Percentiles rank a stretch among this genome's conserved stretches.
phyloP scores from a whole-genome alignment of 345 rosid genomes.

The Viola odorata region DNA sequence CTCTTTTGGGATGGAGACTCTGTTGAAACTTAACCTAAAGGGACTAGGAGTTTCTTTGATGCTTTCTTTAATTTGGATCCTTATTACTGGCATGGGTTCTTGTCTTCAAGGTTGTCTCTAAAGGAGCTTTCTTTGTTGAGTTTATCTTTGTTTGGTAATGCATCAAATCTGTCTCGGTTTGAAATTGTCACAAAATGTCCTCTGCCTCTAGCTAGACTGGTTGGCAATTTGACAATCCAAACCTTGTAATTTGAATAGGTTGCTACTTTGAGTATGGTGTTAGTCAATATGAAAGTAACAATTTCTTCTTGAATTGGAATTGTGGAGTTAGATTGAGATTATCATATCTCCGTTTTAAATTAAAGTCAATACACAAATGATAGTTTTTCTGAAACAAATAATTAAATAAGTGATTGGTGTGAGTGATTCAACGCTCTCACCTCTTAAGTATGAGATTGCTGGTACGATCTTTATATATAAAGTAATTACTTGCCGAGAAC shows the following conservation, averaged over 20 bases:
- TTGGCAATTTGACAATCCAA: slow-evolving; percentile 52
- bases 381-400: too few species aligned
- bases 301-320: too few species aligned
- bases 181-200: slow-evolving; percentile 62
- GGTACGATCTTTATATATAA: too few species aligned
- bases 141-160: slow-evolving; percentile 40
- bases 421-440: too few species aligned
- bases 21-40: slow-evolving; percentile 49
- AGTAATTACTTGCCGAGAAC: too few species aligned
- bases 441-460: too few species aligned
- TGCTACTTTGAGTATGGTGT: neutral
- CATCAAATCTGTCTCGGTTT: slow-evolving; percentile 40
- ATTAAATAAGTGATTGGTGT: too few species aligned
- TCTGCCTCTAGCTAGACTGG: slow-evolving; percentile 45
- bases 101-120: slow-evolving; percentile 50
- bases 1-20: slow-evolving; percentile 61
- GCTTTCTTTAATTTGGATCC: slow-evolving; percentile 61
- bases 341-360: too few species aligned
- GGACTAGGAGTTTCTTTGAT: slow-evolving; percentile 50
- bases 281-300: too few species aligned
- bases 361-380: too few species aligned
- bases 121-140: slow-evolving; percentile 37
- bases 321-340: too few species aligned
- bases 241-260: slow-evolving; percentile 22
- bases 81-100: slow-evolving; percentile 59